Evolutionary conservation across 768 basidiomycete species (phyloP).

Genomic region (Phaeotremella fagi): DNA sequence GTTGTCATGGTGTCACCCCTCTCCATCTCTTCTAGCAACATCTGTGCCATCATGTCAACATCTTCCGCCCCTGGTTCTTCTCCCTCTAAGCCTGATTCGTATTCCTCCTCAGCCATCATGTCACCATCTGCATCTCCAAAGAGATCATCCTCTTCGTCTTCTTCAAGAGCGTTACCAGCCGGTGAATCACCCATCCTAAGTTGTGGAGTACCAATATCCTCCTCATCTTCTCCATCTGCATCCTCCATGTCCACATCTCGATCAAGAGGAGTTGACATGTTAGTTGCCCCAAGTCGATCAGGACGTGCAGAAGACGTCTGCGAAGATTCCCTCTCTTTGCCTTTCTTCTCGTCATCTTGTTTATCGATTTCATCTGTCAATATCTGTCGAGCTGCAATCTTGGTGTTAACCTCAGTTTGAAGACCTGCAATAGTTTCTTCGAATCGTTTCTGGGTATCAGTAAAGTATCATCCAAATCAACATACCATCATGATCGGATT

Average conservation of each 20-base stretch:
- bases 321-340: conserved; percentile 8
- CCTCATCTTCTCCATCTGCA: conserved; percentile 9
- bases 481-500: conserved; percentile 40
- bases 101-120: neutral
- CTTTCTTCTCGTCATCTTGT: conserved; percentile 2
- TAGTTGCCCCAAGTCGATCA: neutral
- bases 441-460: conserved; percentile 34
- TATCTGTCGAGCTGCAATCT: conserved; percentile 30
- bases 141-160: neutral
- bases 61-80: neutral
- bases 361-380: conserved; percentile 31
- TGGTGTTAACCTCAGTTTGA: conserved; percentile 32
- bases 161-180: neutral
- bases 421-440: conserved; percentile 38
- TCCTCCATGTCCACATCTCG: conserved; percentile 6
- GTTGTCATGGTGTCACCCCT: neutral
- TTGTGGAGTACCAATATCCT: conserved; percentile 11
- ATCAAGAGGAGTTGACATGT: neutral
- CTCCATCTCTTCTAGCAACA: neutral
- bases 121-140: neutral
- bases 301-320: neutral
- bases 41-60: neutral
- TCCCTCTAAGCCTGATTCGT: neutral
- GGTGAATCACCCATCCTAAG: neutral
- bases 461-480: neutral